Percentiles rank a stretch among this genome's conserved stretches.
Evolutionary conservation across 495 filamentous ascomycete genomes (phyloP).

Genomic region (Tuber melanosporum): DNA sequence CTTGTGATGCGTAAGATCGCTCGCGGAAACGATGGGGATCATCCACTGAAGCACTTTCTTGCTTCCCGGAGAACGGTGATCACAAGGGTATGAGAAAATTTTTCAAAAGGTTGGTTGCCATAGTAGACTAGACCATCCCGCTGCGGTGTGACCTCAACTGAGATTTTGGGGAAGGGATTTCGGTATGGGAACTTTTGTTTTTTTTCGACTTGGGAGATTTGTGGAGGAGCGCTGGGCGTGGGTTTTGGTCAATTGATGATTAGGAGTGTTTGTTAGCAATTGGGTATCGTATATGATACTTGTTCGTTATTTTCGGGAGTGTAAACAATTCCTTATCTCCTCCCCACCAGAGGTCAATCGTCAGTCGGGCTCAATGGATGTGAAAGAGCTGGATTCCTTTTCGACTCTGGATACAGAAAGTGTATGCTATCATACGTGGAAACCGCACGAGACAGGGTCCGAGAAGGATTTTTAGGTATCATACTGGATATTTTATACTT

Average conservation of each 20-base stretch:
- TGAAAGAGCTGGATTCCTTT: background rate
- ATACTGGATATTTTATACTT: background rate
- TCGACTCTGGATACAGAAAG: background rate
- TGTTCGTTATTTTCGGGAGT: background rate
- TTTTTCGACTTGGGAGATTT: background rate
- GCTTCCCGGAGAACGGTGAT: background rate
- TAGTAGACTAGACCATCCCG: background rate
- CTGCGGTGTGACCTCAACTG: background rate
- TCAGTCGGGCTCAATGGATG: background rate
- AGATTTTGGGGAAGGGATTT: background rate
- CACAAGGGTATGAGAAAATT: slow-evolving; percentile 1
- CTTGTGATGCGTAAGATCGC: background rate
- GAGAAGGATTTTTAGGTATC: background rate
- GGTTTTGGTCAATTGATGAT: background rate
- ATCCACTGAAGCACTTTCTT: background rate
- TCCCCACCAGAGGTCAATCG: background rate
- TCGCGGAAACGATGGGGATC: background rate
- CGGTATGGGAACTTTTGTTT: background rate
- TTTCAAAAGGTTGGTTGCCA: background rate
- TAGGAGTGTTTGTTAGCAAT: background rate
- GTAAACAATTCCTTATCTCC: background rate
- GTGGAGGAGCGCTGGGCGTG: background rate
- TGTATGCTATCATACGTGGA: background rate
- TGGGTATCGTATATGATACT: background rate
- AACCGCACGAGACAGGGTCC: background rate